phyloP scores from a whole-genome alignment of 768 basidiomycete genomes.

The Termitomyces sp. region DNA sequence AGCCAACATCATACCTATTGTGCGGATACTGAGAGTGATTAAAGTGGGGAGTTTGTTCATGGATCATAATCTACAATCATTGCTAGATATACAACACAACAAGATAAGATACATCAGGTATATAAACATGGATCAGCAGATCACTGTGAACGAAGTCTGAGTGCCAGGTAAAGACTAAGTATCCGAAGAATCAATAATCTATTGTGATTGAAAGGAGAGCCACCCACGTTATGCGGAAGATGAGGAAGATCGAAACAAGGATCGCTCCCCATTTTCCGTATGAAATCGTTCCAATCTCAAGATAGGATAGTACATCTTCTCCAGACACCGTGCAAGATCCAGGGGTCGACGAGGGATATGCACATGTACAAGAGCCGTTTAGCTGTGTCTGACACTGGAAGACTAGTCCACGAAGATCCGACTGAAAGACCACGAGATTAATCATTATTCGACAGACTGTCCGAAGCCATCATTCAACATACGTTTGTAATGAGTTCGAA shows the following conservation, averaged over 20 bases:
- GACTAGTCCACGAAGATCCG: slow-evolving; percentile 46
- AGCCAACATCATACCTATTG: background rate
- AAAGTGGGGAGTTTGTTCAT: background rate
- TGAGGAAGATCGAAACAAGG: slow-evolving; percentile 41
- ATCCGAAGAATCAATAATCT: background rate
- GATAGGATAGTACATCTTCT: slow-evolving; percentile 45
- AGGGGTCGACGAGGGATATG: slow-evolving; percentile 47
- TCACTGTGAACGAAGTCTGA: slow-evolving; percentile 16
- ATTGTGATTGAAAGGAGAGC: background rate
- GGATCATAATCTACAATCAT: background rate
- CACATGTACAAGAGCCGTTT: slow-evolving; percentile 42
- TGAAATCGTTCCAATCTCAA: slow-evolving; percentile 43
- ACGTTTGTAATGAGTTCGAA: slow-evolving; percentile 39
- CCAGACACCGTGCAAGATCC: slow-evolving; percentile 47
- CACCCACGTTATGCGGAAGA: slow-evolving; percentile 43
- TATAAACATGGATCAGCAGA: background rate
- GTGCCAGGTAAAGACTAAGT: slow-evolving; percentile 13
- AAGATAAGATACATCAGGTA: background rate
- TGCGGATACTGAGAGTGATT: background rate
- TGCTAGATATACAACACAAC: background rate
- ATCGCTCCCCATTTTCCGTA: slow-evolving; percentile 47
- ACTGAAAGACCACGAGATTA: slow-evolving; percentile 28
- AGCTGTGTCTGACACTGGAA: slow-evolving; percentile 39
- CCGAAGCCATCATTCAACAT: slow-evolving; percentile 15
- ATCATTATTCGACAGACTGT: slow-evolving; percentile 26